phyloP scores from a whole-genome alignment of 2,329 filamentous ascomycete species.

The Fusarium annulatum region DNA sequence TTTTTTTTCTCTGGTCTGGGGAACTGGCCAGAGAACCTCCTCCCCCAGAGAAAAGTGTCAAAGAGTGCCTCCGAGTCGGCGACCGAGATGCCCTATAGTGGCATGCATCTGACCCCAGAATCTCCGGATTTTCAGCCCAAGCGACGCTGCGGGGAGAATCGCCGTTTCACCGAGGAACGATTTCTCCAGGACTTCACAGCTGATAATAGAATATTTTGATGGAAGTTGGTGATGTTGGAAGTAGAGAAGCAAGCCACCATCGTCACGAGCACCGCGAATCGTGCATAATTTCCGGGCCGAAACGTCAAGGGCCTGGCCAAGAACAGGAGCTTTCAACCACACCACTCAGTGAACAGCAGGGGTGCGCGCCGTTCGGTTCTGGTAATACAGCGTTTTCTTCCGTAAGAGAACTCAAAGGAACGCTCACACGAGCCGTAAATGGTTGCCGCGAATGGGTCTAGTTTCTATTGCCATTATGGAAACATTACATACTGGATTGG shows the following conservation, averaged over 20 bases:
- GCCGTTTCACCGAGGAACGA: slow-evolving; percentile 18
- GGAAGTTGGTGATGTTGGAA: too few species aligned
- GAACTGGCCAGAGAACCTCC: background rate
- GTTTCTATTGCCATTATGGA: slow-evolving; percentile 4
- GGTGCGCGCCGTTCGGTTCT: background rate
- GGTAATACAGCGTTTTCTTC: background rate
- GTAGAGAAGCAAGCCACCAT: slow-evolving; percentile 12
- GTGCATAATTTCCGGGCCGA: slow-evolving; percentile 44
- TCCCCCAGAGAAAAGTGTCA: slow-evolving; percentile 29
- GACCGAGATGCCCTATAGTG: slow-evolving; percentile 32
- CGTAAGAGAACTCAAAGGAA: background rate
- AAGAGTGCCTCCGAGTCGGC: slow-evolving; percentile 39
- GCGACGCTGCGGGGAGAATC: slow-evolving; percentile 23
- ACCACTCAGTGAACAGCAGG: slow-evolving; percentile 2
- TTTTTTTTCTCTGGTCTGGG: slow-evolving; percentile 3
- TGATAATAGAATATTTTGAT: too few species aligned
- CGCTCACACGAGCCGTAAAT: slow-evolving; percentile 10
- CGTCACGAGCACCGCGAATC: slow-evolving; percentile 39
- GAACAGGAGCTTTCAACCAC: background rate
- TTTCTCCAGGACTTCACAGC: background rate
- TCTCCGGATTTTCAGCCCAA: slow-evolving; percentile 31
- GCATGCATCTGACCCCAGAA: slow-evolving; percentile 29
- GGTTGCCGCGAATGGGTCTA: slow-evolving; percentile 14
- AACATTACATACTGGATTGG: slow-evolving; percentile 7
- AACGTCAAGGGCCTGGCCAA: slow-evolving; percentile 37